Percentiles rank a stretch among this genome's conserved stretches.
Evolutionary conservation across 1,139 yeast species (phyloP).

Genomic region (Hyphopichia burtonii): DNA sequence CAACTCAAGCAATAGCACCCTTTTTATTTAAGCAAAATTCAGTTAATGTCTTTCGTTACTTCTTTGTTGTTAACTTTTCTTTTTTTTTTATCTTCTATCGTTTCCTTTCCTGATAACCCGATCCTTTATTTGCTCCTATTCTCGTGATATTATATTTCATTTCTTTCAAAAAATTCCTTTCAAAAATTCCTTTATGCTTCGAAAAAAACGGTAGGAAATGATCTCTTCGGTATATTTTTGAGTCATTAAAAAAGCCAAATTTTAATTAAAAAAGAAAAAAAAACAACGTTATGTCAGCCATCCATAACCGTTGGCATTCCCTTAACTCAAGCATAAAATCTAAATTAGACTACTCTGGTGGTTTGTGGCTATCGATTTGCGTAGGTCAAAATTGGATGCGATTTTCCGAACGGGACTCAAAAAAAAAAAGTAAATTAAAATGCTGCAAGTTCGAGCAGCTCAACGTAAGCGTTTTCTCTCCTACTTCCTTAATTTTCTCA

Average conservation of each 20-base stretch:
- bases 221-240: too few relatives aligned
- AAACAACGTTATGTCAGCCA: background rate
- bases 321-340: background rate
- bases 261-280: too few relatives aligned
- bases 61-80: background rate
- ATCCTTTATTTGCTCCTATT: background rate
- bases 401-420: background rate
- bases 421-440: constrained; percentile 1
- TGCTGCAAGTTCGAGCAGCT: background rate
- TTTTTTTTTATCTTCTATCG: background rate
- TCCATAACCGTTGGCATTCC: background rate
- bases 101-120: background rate
- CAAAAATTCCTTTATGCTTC: too few relatives aligned
- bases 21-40: background rate
- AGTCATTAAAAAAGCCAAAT: too few relatives aligned
- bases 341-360: background rate
- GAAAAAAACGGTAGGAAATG: too few relatives aligned
- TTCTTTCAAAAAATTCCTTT: too few relatives aligned
- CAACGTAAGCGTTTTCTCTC: background rate
- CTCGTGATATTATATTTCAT: background rate
- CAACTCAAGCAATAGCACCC: background rate
- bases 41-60: background rate
- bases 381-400: background rate
- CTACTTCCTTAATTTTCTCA: background rate
- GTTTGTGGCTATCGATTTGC: constrained; percentile 1